Conservation (phyloP, 2,329 filamentous ascomycete genomes). For the Rutstroemia sp. region DNA sequence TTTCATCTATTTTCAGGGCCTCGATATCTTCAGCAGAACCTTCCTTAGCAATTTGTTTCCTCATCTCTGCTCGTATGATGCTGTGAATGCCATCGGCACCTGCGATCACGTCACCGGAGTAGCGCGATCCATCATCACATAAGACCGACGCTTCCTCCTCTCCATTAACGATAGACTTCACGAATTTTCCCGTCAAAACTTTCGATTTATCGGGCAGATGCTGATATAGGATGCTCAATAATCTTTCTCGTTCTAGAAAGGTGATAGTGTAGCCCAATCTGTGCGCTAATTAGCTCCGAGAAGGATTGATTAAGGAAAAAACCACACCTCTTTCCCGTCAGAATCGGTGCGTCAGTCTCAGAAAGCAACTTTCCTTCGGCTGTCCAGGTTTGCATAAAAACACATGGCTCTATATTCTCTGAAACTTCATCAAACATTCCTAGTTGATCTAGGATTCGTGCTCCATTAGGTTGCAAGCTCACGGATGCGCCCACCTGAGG, state of each 20-base stretch:
- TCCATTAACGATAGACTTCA: constrained; percentile 11
- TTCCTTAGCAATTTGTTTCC: constrained; percentile 18
- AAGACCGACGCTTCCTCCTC: constrained; percentile 4
- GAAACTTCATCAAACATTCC: constrained; percentile 29
- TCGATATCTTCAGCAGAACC: not conserved
- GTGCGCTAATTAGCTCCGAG: not conserved
- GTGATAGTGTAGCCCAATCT: constrained; percentile 18
- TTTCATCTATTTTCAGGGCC: not conserved
- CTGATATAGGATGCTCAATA: constrained; percentile 19
- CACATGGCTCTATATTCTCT: constrained; percentile 9
- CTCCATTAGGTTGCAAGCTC: constrained; percentile 32
- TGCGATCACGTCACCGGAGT: constrained; percentile 19
- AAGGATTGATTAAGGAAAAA: not conserved
- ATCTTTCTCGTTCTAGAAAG: constrained; percentile 13
- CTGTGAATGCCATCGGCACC: constrained; percentile 26
- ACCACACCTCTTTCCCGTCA: constrained; percentile 16
- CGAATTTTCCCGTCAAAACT: constrained; percentile 17
- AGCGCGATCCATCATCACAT: constrained; percentile 19
- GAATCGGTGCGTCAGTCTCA: constrained; percentile 10
- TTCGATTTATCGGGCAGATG: constrained; percentile 17
- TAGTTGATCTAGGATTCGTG: constrained; percentile 44
- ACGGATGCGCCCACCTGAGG: constrained; percentile 20
- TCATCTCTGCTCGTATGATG: constrained; percentile 27
- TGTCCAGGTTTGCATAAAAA: constrained; percentile 8
- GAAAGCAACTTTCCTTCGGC: constrained; percentile 12